Base-by-base conservation (phyloP, 2,329 filamentous ascomycete genomes). In the Colletotrichum cuscutae region DNA sequence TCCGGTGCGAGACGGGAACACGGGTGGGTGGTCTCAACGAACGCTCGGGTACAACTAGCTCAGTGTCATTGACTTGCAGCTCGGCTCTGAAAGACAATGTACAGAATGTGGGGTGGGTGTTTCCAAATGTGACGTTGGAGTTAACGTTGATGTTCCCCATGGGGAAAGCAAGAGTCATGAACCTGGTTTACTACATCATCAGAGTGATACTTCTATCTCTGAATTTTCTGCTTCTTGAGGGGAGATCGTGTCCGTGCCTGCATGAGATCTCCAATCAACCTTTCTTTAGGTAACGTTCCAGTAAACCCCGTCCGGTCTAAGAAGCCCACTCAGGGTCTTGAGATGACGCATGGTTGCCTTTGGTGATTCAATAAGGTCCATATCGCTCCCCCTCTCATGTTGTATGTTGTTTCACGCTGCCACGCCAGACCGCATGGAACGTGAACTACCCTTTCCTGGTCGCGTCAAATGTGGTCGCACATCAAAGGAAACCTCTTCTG, bases 151-250 rank as follows among this genome's bases (percentile, higher is more conserved):
- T 6, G 26, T 72, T 72, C 59, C 69, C 53, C 65, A 72, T 13
- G 65, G 65, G 65, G 69, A 69, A 62, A 37, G n/a, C 7, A 9
- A 54, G 60, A 69, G 65, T 64, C 70, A 64, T 72, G 70, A 24
- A 19, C 13, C 52, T 64, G 60, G 59, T 59, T 64, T 8, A 19
- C 6, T 49, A 49, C 42, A 19, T 42, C 37, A 15, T 42, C 5
- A 42, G 13, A 15, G 37, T 42, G 5, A 11, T 8, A 1, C 6
- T 3, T n/a, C 42, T n/a, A n/a, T 49, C 7, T 12, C 2, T 12
- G 12, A 9, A n/a, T n/a, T 9, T n/a, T n/a, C 42, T 49, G 15
- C 15, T 19, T 49, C 19, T n/a, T 49, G 42, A n/a, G 19, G 42
- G 19, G 58, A 69, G 30, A 42, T 24, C 7, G 30, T 28, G 30